Evolutionary conservation across 2,329 filamentous ascomycete genomes (phyloP), one percentile per base, ranked within the genome.

Genomic region (Aspergillus sp.): DNA sequence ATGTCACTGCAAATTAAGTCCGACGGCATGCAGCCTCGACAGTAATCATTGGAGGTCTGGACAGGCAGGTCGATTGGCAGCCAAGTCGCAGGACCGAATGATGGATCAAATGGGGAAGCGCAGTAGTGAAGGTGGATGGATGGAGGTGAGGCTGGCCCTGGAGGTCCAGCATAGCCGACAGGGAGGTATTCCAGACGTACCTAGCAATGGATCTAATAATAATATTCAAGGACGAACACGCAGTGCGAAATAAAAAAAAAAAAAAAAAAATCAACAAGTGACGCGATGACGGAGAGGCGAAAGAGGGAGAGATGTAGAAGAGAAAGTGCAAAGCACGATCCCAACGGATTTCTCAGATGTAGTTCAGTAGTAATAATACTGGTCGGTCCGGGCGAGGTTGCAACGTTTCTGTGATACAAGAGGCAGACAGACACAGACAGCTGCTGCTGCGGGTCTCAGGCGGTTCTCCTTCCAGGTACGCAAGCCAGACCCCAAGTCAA

Each of bases 1-100:
- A 60, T 63, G 59, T 65, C 64, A 63, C 57, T 59, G 59, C 30
- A 61, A 62, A 62, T 64, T 63, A 64, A 66, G 59, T 58, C 61
- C 62, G 54, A 61, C 49, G 58, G 58, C 59, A 57, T 66, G 63
- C 61, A 64, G 62, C 36, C 57, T 42, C 53, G 44, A 27, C 57
- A 55, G 41, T 42, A 57, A 58, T 60, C 53, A 60, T 60, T 63
- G 59, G 61, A 48, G 54, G 60, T 59, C 58, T 59, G 57, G 62
- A 51, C 53, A 61, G 52, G 36, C 27, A 56, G 25, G 48, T 58
- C 52, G 58, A 54, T 47, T 54, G 49, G 50, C 50, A 60, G 54
- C 49, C 59, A 55, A 60, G 61, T 58, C 61, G 59, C 54, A 55
- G 57, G 58, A 36, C 61, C 50, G 57, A 50, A 62, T 58, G 59